Base-by-base conservation (phyloP, 305 asterid species). In the Stenogyne calaminthoides region DNA sequence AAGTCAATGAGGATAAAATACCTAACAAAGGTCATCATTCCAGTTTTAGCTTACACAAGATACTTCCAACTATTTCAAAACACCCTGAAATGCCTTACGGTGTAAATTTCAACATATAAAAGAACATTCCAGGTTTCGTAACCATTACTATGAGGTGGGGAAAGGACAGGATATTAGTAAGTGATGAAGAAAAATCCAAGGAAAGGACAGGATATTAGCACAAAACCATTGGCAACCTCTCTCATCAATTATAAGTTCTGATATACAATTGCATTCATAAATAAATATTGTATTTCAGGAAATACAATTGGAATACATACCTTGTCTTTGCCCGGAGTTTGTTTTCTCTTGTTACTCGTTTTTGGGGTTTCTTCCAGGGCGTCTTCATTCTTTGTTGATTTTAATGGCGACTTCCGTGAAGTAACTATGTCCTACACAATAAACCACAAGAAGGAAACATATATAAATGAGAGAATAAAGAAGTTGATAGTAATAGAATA, bases 261-360 rank as follows among this genome's bases (percentile, higher is more conserved):
- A 51, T 36, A 18, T 15, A 72, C 57, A 57, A 58, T 25, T 44
- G 54, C 22, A 36, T 10, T 70, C 62, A 52, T 59, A 11, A 49
- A 19, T 25, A 63, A 25, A 57, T 37, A 52, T 15, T 67, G 44
- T 19, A 56, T 36, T 67, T 68, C 49, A 56, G 56, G 36, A 67
- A 47, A 40, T 46, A 66, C 58, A n/a, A 36, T 54, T 39, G 15
- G 72, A 55, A 67, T 65, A 56, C 81, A 25, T 84, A 89, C 99
- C 74, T 91, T 85, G 63, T 81, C 89, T 68, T 83, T 76, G 77
- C 85, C 90, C 18, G 86, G 82, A 64, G 89, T 66, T 52, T 77
- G 86, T 78, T 93, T 86, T 78, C 94, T 84, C 92, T 89, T 95
- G 78, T 84, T 29, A 79, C 77, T 83, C 70, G 10, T 78, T 83